phyloP scores from a whole-genome alignment of 768 basidiomycete species.

The Thelephora ganbajun region DNA sequence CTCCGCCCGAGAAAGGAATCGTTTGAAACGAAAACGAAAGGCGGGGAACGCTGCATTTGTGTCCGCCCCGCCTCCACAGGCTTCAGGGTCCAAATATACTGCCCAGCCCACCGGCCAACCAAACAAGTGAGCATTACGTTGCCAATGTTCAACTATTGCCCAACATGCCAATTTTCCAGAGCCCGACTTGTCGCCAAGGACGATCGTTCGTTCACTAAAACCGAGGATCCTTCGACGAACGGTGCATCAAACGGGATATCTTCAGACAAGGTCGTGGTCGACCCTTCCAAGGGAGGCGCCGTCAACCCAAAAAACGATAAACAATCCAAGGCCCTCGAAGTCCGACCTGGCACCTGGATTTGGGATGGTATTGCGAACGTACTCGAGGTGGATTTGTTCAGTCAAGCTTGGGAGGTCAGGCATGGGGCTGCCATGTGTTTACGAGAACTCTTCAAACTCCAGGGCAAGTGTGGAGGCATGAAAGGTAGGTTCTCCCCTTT shows the following conservation, averaged over 20 bases:
- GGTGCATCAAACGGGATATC: slow-evolving; percentile 21
- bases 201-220: slow-evolving; percentile 31
- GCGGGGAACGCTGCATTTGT: slow-evolving; percentile 75
- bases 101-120: slow-evolving; percentile 41
- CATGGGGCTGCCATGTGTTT: slow-evolving; percentile 91
- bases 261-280: slow-evolving; percentile 59
- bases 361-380: slow-evolving; percentile 78
- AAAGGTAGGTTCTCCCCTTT: slow-evolving; percentile 30
- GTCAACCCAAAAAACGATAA: slow-evolving; percentile 67
- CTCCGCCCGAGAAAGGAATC: slow-evolving; percentile 86
- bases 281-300: slow-evolving; percentile 76
- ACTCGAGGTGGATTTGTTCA: slow-evolving; percentile 73
- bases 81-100: slow-evolving; percentile 45
- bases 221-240: slow-evolving; percentile 29
- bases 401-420: slow-evolving; percentile 81
- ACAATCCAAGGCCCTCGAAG: slow-evolving; percentile 65
- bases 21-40: slow-evolving; percentile 91
- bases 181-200: slow-evolving; percentile 63
- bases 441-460: slow-evolving; percentile 73
- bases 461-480: slow-evolving; percentile 77
- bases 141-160: not conserved
- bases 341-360: slow-evolving; percentile 63
- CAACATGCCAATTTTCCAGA: slow-evolving; percentile 21
- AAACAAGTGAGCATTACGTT: slow-evolving; percentile 33
- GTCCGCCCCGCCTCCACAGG: slow-evolving; percentile 43